Percentiles rank a stretch among this genome's conserved stretches.
These are phyloP conservation scores for Escovopsis weberi DNA, from an alignment of 2,329 filamentous ascomycete genomes.

Conservation along the genomic window DNA sequence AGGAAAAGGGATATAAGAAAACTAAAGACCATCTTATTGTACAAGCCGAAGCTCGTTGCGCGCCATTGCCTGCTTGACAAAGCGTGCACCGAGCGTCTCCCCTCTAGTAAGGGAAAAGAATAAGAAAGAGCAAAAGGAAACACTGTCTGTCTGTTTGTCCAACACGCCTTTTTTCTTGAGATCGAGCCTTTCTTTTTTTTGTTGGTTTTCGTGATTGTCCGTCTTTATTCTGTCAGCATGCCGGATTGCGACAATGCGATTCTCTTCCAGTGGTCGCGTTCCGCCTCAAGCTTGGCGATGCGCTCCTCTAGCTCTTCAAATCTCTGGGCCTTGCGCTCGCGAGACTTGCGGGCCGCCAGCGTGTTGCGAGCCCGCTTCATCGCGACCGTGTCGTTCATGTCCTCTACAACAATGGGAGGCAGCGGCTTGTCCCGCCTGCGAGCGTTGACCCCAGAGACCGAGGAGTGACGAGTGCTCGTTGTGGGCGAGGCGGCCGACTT, in stretches of 20 bases:
- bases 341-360: slow-evolving; percentile 82
- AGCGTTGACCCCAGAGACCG: slow-evolving; percentile 53
- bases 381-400: slow-evolving; percentile 59
- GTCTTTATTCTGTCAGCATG: slow-evolving; percentile 4
- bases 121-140: no score
- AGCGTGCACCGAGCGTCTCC: no score
- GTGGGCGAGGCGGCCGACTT: slow-evolving; percentile 33
- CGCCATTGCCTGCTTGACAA: no score
- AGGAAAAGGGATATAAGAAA: no score
- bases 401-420: slow-evolving; percentile 61
- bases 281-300: slow-evolving; percentile 54
- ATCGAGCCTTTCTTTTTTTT: no score
- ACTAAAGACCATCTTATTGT: no score
- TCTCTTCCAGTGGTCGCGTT: slow-evolving; percentile 52
- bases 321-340: slow-evolving; percentile 68
- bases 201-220: not conserved
- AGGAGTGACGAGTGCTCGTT: slow-evolving; percentile 45
- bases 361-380: slow-evolving; percentile 92
- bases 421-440: slow-evolving; percentile 71
- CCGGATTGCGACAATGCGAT: slow-evolving; percentile 31
- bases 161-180: no score
- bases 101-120: no score
- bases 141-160: no score
- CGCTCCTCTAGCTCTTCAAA: slow-evolving; percentile 60
- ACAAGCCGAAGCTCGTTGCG: no score